These are phyloP conservation scores for Reutealis trisperma DNA, from an alignment of 345 rosid species.

Conservation along the genomic window DNA sequence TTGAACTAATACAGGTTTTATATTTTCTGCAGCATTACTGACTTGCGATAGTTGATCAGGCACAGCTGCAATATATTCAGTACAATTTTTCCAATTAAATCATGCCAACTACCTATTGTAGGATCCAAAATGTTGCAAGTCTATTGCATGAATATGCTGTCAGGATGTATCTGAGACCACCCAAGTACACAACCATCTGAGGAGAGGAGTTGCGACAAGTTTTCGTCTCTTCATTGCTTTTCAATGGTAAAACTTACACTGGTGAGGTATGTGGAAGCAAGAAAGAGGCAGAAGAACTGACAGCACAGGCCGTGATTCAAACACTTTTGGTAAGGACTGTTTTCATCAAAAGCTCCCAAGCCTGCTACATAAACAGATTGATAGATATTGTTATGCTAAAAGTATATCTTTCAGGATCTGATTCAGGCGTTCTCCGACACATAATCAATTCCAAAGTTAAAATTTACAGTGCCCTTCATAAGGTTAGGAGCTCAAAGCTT, in stretches of 20 bases:
- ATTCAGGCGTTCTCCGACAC: constrained; percentile 18
- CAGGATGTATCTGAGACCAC: constrained; percentile 1
- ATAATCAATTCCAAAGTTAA: constrained; percentile 31
- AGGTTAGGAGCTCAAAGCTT: not conserved
- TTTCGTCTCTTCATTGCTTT: constrained; percentile 18
- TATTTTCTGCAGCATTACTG: too few relatives aligned
- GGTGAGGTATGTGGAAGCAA: constrained; percentile 21
- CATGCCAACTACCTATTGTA: too few relatives aligned
- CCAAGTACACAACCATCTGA: constrained; percentile 17
- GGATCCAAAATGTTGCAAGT: constrained; percentile 33
- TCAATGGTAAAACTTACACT: constrained; percentile 20
- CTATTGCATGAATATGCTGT: constrained; percentile 26
- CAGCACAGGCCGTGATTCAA: constrained; percentile 16
- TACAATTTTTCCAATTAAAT: not conserved
- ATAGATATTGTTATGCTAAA: not conserved
- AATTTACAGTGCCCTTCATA: not conserved
- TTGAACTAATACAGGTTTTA: not conserved
- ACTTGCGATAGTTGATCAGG: too few relatives aligned
- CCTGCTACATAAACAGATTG: not conserved
- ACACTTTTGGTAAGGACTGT: constrained; percentile 25
- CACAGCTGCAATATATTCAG: not conserved
- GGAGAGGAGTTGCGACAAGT: not conserved
- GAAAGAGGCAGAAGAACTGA: constrained; percentile 33
- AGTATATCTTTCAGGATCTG: constrained; percentile 13
- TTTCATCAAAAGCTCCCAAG: not conserved